Conservation (phyloP, 2,329 filamentous ascomycete species). For the Plenodomus biglobosus region DNA sequence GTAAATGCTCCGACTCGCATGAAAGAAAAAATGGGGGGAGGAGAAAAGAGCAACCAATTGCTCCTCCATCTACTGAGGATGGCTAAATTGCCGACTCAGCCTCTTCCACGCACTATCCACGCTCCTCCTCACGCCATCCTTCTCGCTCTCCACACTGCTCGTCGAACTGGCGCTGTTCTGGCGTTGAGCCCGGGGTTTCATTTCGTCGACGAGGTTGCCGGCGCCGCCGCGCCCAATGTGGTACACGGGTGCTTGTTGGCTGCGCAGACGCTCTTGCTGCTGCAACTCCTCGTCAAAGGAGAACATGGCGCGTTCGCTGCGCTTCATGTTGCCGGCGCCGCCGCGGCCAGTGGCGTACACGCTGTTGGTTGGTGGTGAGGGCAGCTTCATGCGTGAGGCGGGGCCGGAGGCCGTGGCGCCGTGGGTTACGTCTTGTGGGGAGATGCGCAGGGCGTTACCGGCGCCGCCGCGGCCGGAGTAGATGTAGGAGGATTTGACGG, state of each 20-base stretch:
- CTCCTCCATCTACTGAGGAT: conserved; percentile 19
- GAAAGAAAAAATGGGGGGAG: conserved; percentile 7
- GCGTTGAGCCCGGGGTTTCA: conserved; percentile 32
- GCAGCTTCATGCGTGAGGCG: conserved; percentile 53
- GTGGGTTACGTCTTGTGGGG: conserved; percentile 56
- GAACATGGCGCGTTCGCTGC: conserved; percentile 61
- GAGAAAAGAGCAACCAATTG: background rate
- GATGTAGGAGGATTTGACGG: conserved; percentile 55
- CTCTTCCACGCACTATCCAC: conserved; percentile 43
- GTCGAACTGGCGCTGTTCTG: conserved; percentile 34
- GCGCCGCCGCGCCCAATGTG: conserved; percentile 64
- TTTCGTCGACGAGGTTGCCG: conserved; percentile 55
- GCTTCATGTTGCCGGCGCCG: conserved; percentile 65
- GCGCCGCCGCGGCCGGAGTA: conserved; percentile 60
- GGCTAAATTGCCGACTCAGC: conserved; percentile 38
- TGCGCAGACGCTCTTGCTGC: conserved; percentile 57
- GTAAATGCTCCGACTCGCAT: background rate
- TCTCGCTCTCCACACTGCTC: conserved; percentile 31
- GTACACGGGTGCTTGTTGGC: conserved; percentile 62
- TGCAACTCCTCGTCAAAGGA: conserved; percentile 69
- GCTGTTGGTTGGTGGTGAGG: conserved; percentile 48
- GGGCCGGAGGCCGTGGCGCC: conserved; percentile 50
- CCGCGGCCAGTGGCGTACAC: conserved; percentile 68
- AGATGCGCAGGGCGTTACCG: conserved; percentile 59
- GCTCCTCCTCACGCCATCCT: conserved; percentile 34